Evolutionary conservation across 306 rosid species (phyloP).

Genomic region (Sesbania bispinosa): DNA sequence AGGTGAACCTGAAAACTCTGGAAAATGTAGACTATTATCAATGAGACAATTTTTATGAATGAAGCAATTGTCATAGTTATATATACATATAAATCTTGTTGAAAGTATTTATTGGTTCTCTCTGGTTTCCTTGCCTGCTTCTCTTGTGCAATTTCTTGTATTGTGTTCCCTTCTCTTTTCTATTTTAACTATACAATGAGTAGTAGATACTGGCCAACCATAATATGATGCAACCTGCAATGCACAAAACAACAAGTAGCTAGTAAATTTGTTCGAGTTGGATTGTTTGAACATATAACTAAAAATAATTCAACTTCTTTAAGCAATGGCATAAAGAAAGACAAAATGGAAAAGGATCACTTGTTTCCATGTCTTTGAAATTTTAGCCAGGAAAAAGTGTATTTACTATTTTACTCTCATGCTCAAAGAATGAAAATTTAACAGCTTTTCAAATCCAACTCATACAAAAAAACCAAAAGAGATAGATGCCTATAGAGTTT

Average conservation of each 20-base stretch:
- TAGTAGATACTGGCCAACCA: conserved; percentile 95
- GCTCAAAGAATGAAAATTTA: neutral
- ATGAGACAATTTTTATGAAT: neutral
- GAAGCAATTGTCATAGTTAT: neutral
- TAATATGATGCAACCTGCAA: conserved; percentile 74
- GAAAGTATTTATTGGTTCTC: neutral
- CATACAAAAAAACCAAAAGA: neutral
- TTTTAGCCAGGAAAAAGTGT: neutral
- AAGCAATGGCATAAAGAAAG: neutral
- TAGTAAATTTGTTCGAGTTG: no score
- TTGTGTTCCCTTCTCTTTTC: neutral
- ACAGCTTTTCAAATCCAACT: neutral
- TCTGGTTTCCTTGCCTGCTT: neutral
- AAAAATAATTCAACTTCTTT: no score
- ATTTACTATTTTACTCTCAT: neutral
- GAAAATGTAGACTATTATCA: neutral
- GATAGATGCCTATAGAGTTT: neutral
- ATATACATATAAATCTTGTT: neutral
- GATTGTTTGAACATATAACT: no score
- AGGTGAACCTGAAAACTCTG: neutral
- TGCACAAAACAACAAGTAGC: neutral
- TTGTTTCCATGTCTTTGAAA: neutral
- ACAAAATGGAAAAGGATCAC: neutral
- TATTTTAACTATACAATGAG: conserved; percentile 69
- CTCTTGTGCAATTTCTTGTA: neutral